A percentile compares a stretch with the other conserved stretches of the same genome.
phyloP scores from a whole-genome alignment of 2,329 filamentous ascomycete species.

The Helminthosporium solani region DNA sequence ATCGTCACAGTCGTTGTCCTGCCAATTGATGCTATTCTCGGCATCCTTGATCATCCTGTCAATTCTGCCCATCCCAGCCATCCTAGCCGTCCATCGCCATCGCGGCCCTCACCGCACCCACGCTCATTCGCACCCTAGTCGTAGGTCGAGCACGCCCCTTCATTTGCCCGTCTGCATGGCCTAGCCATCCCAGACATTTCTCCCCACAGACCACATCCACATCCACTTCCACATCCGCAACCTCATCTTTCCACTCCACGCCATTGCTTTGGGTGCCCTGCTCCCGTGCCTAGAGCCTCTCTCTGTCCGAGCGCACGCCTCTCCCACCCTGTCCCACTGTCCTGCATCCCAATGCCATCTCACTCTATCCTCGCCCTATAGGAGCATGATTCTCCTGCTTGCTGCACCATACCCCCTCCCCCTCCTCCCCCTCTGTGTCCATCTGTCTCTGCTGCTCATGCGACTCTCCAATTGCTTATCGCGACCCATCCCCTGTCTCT shows the following conservation, averaged over 20 bases:
- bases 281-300: conserved; percentile 26
- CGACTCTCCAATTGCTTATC: conserved; percentile 28
- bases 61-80: too few species aligned
- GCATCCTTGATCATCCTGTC: too few species aligned
- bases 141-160: conserved; percentile 20
- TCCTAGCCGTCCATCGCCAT: too few species aligned
- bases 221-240: conserved; percentile 25
- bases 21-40: neutral
- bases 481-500: conserved; percentile 26
- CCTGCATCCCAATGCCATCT: conserved; percentile 25
- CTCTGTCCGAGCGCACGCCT: conserved; percentile 34
- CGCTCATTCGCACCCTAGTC: conserved; percentile 18
- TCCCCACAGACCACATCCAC: conserved; percentile 9
- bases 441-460: conserved; percentile 28
- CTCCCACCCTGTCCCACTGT: conserved; percentile 23
- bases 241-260: conserved; percentile 16
- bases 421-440: conserved; percentile 19
- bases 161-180: conserved; percentile 18
- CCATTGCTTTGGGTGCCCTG: conserved; percentile 4
- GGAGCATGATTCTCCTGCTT: conserved; percentile 30
- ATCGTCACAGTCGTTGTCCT: neutral
- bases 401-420: too few species aligned
- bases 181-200: conserved; percentile 11
- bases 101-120: neutral
- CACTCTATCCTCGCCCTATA: conserved; percentile 30